Conservation (phyloP, 768 basidiomycete species). For the Xerocomellus chrysenteron region DNA sequence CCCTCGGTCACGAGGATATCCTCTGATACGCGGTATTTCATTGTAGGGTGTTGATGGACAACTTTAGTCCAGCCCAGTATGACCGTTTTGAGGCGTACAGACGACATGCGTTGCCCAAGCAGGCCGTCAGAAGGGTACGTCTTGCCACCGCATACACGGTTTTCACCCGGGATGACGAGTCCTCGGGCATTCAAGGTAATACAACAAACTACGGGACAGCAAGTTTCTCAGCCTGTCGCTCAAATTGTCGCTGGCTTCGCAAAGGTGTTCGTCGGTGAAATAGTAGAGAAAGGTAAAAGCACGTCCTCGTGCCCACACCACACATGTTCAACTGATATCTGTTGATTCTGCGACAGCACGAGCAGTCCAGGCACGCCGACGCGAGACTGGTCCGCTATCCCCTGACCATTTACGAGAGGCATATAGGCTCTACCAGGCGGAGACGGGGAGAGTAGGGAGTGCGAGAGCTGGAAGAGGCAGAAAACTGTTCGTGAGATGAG, state of each 20-base stretch:
- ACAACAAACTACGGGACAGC: slow-evolving; percentile 76
- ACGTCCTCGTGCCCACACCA: no score
- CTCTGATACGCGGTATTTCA: background rate
- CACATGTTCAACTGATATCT: background rate
- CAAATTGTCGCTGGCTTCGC: slow-evolving; percentile 88
- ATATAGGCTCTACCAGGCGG: slow-evolving; percentile 77
- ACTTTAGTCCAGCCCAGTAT: slow-evolving; percentile 79
- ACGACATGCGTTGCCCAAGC: slow-evolving; percentile 79
- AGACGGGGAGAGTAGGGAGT: slow-evolving; percentile 79
- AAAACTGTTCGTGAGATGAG: slow-evolving; percentile 67
- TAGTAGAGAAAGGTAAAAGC: slow-evolving; percentile 75
- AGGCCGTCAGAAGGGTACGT: slow-evolving; percentile 73
- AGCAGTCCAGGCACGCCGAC: slow-evolving; percentile 65
- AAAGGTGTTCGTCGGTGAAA: slow-evolving; percentile 92
- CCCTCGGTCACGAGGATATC: background rate
- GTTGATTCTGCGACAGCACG: slow-evolving; percentile 50
- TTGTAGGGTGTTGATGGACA: slow-evolving; percentile 83
- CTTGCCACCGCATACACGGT: background rate
- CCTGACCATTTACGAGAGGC: slow-evolving; percentile 91
- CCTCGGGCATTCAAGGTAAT: slow-evolving; percentile 54
- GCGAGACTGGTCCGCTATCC: slow-evolving; percentile 75
- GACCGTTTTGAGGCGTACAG: slow-evolving; percentile 89
- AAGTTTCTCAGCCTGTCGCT: slow-evolving; percentile 83
- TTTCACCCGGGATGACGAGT: background rate
- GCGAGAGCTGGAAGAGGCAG: slow-evolving; percentile 69